These are phyloP conservation scores for Fusarium tupiense DNA, from an alignment of 2,329 filamentous ascomycete genomes.

Conservation along the genomic window DNA sequence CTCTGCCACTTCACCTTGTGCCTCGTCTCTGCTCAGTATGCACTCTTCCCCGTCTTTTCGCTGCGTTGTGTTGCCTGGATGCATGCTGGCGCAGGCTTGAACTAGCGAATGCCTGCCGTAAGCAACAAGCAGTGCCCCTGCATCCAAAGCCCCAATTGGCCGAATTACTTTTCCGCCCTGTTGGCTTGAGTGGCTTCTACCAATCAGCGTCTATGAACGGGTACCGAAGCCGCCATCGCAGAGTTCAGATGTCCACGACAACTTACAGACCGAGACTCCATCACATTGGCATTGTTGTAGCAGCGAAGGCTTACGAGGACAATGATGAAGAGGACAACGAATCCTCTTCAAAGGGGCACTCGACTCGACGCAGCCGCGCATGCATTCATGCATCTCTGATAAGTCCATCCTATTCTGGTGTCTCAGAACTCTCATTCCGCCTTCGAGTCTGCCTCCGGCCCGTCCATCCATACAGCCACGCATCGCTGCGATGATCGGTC, in stretches of 20 bases:
- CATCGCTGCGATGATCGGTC: conserved; percentile 20
- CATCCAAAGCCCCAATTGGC: conserved; percentile 26
- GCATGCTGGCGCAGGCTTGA: conserved; percentile 17
- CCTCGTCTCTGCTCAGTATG: neutral
- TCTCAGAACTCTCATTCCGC: conserved; percentile 22
- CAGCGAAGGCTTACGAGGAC: conserved; percentile 28
- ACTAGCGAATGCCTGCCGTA: conserved; percentile 24
- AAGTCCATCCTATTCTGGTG: neutral
- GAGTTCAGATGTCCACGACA: conserved; percentile 24
- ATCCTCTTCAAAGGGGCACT: neutral
- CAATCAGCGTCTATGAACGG: conserved; percentile 19
- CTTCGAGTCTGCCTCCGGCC: conserved; percentile 35
- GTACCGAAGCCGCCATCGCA: conserved; percentile 36
- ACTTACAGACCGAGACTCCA: conserved; percentile 27
- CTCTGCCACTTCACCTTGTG: neutral
- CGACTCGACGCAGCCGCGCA: neutral
- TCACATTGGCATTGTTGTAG: conserved; percentile 12
- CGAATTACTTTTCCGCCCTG: conserved; percentile 15
- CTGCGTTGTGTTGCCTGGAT: neutral
- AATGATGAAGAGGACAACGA: conserved; percentile 32
- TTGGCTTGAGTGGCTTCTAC: conserved; percentile 9
- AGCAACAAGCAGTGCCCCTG: conserved; percentile 30
- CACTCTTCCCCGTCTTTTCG: neutral
- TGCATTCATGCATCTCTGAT: conserved; percentile 14
- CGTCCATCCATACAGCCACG: conserved; percentile 14